Conservation (phyloP, 257 asterid species). For the Perilla frutescens region DNA sequence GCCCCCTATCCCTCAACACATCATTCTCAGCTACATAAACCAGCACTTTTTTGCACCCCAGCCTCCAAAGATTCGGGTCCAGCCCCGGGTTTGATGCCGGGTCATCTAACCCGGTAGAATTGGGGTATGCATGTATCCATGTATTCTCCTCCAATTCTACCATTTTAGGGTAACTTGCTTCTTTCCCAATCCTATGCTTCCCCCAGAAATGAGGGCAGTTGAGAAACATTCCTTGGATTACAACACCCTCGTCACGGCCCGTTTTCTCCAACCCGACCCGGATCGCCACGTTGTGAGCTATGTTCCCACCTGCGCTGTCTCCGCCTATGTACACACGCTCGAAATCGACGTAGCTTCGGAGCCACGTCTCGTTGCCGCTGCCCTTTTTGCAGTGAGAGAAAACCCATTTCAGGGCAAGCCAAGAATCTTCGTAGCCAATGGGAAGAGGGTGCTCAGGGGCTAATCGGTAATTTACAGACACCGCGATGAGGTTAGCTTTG, state of each 20-base stretch:
- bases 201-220: conserved; percentile 73
- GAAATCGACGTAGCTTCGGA: conserved; percentile 47
- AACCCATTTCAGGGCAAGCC: conserved; percentile 62
- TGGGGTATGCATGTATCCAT: conserved; percentile 57
- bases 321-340: conserved; percentile 56
- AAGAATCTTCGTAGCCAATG: conserved; percentile 57
- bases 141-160: conserved; percentile 29
- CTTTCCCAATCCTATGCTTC: conserved; percentile 43
- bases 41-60: conserved; percentile 43
- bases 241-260: background rate
- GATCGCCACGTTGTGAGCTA: conserved; percentile 59
- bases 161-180: background rate
- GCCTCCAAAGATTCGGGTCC: conserved; percentile 37
- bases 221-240: conserved; percentile 49
- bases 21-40: conserved; percentile 47
- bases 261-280: conserved; percentile 49
- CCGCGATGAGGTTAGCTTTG: conserved; percentile 46
- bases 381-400: conserved; percentile 45
- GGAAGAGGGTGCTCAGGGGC: conserved; percentile 78
- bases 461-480: conserved; percentile 64
- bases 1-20: conserved; percentile 44
- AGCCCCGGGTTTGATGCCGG: conserved; percentile 41
- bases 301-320: conserved; percentile 71
- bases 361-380: conserved; percentile 51
- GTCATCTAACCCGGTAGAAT: conserved; percentile 54